phyloP scores from a whole-genome alignment of 805 yeast species.

The Helenozyma rhizophorensis region DNA sequence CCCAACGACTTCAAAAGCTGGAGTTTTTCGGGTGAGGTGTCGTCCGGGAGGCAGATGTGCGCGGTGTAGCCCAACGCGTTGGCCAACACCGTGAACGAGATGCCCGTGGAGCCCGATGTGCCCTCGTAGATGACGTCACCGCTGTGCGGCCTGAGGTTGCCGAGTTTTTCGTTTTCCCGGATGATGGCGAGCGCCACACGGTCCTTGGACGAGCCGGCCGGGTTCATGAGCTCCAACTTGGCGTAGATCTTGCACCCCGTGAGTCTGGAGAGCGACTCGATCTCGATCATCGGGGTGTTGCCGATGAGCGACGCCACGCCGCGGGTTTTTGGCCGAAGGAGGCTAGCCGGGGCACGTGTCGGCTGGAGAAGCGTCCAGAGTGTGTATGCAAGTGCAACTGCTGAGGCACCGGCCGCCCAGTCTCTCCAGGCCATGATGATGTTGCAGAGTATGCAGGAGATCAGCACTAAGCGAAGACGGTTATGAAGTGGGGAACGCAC shows the following conservation, averaged over 20 bases:
- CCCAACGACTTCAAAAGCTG: conserved; percentile 70
- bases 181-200: conserved; percentile 87
- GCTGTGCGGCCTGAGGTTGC: conserved; percentile 50
- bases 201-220: conserved; percentile 96
- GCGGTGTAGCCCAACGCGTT: conserved; percentile 84
- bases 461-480: no score
- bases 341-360: conserved; percentile 4
- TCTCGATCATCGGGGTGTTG: conserved; percentile 77
- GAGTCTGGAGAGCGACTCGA: conserved; percentile 61
- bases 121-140: conserved; percentile 89
- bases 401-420: conserved; percentile 16
- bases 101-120: conserved; percentile 96
- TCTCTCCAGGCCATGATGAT: neutral
- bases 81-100: conserved; percentile 86
- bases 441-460: no score
- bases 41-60: conserved; percentile 93
- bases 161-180: conserved; percentile 56
- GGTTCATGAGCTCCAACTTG: conserved; percentile 78
- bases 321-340: conserved; percentile 21
- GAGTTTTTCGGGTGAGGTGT: conserved; percentile 81
- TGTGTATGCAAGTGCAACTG: conserved; percentile 10
- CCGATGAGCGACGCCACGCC: conserved; percentile 83
- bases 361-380: conserved; percentile 3
- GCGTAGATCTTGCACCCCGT: conserved; percentile 87
- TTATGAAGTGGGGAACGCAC: no score